Base-by-base conservation (phyloP, 192 early-diverging fungal species). In the Coemansia asiatica region DNA sequence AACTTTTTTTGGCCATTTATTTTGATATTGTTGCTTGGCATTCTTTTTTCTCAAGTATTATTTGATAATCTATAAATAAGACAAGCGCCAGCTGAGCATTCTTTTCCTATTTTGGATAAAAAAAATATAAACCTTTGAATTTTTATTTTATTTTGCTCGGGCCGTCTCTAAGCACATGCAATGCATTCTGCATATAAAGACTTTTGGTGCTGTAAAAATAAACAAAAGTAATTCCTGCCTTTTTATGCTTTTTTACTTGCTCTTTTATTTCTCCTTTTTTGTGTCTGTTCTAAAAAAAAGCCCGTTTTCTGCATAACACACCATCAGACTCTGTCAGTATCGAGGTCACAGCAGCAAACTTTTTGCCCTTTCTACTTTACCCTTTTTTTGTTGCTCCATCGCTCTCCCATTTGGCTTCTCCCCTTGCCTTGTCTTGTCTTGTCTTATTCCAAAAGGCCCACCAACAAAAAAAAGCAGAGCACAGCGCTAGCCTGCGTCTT, bases 171-270 rank as follows among this genome's bases (percentile, higher is more conserved):
- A 44, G 15, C 40, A 13, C 40, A 44, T 44, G 40, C 40, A 13
- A 13, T 44, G 40, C 40, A 44, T 9, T 44, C 40, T 44, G 40
- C 40, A 44, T 44, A 44, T 13, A 44, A 44, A 44, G 40, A 44
- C 40, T 44, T 44, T 44, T 44, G 40, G 40, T 44, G 15, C 40
- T 44, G 40, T 44, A 44, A 44, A 44, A 44, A 44, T 44, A 44
- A 44, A 44, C 6, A 44, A 44, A 16, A 8, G 31, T 33, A 33
- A 3, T 13, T 16, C 15, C 40, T 44, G 35, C 35, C 15, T 44
- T 44, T 44, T 13, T 44, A 44, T 44, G 10, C 35, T 16, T 12
- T 12, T 44, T 1, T 44, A 16, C 40, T 9, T n/a, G n/a, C n/a
- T n/a, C n/a, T 44, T 44, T 44, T 44, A 44, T 44, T 44, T 44